These are phyloP conservation scores for Beauveria scarabaeidicola DNA, from an alignment of 2,329 filamentous ascomycete species.

Conservation along the genomic window DNA sequence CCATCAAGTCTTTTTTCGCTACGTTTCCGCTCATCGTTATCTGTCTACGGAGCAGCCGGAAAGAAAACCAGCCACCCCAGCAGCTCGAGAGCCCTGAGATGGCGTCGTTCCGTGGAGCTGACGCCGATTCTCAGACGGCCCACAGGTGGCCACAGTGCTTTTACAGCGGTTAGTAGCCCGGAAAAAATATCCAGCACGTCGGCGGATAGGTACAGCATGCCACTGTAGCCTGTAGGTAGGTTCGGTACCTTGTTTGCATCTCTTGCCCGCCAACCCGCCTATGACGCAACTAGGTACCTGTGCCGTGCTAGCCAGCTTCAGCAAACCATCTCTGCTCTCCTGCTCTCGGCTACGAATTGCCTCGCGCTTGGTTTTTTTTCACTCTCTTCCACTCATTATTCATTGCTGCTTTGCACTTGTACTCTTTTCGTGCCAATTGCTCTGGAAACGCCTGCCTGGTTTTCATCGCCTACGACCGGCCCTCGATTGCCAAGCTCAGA, in stretches of 20 bases:
- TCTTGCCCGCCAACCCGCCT: neutral
- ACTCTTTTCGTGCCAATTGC: neutral
- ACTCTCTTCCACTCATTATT: neutral
- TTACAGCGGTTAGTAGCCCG: neutral
- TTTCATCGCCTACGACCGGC: neutral
- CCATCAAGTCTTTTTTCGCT: neutral
- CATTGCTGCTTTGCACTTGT: neutral
- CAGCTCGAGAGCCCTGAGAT: no score
- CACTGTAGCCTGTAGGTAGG: no score
- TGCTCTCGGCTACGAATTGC: neutral
- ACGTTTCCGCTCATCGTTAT: neutral
- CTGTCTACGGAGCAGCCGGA: neutral
- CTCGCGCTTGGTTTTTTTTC: neutral
- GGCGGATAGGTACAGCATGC: no score
- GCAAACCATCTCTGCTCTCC: neutral
- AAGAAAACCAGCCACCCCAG: neutral
- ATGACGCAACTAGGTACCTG: conserved; percentile 11
- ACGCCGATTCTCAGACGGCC: neutral
- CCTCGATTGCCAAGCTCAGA: neutral
- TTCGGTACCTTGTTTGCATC: no score
- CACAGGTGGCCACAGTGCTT: neutral
- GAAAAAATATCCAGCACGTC: neutral
- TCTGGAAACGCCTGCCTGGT: neutral
- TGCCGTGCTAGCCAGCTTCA: conserved; percentile 6
- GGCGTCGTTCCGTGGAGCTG: neutral